Evolutionary conservation across 148 eudicot genomes (phyloP), one percentile per base, ranked within the genome.

Genomic region (Pouteria glomerata): DNA sequence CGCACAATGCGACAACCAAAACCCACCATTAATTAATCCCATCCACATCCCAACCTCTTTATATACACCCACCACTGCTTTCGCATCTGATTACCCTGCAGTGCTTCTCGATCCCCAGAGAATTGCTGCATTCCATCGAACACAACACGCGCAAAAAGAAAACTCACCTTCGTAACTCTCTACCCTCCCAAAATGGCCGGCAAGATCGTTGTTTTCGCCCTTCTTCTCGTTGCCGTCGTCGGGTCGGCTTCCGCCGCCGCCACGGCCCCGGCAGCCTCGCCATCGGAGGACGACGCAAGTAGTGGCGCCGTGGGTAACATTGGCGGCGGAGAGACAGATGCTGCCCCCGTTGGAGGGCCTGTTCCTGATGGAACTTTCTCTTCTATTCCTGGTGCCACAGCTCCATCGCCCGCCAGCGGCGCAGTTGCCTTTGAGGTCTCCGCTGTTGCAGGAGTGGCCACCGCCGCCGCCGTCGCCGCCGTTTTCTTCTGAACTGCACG

Each of bases 161-260:
- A n/a, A n/a, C n/a, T n/a, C n/a, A n/a, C n/a, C n/a, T n/a, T n/a
- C n/a, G n/a, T n/a, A n/a, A n/a, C n/a, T n/a, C n/a, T n/a, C 23
- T 47, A 18, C 27, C 12, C 1, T 47, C 37, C 18, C 26, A 67
- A 48, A 59, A 78, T 78, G 81, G 77, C 81, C 4, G 77, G 76
- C 44, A 68, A 60, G 56, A 1, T 68, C 27, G 19, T 69, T 1
- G 24, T 67, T 47, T 26, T 78, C 30, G 77, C 77, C 3, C 64
- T 78, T 10, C 65, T 68, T 18, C 74, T 78, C 74, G 60, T 78
- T 15, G 77, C 77, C 63, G 30, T 78, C 16, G 48, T 62, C 24
- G 69, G 74, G n/a, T 27, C 68, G 69, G 69, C 69, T 18, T 68
- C 64, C 10, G 65, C 73, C 29, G 41, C 63, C 18, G 26, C 59